Evolutionary conservation across 1,139 yeast genomes (phyloP).

Genomic region (Saccharomyces pastorianus): DNA sequence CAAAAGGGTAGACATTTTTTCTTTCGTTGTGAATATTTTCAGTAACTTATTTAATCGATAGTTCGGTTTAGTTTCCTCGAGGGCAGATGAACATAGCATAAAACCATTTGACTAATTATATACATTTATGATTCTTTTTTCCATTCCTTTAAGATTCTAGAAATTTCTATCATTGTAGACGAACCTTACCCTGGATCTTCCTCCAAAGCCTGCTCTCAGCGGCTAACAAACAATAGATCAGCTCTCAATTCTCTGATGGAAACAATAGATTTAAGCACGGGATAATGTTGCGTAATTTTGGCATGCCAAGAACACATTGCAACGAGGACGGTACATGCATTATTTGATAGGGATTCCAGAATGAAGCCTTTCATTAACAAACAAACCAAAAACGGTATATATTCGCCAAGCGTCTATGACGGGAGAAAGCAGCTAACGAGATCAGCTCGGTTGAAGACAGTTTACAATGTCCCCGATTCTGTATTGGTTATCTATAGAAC

Average conservation of each 20-base stretch:
- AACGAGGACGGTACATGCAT: no score
- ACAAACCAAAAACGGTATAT: no score
- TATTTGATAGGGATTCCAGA: no score
- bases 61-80: not conserved
- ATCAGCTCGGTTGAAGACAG: no score
- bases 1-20: conserved; percentile 46
- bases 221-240: not conserved
- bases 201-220: not conserved
- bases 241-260: no score
- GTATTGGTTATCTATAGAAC: no score
- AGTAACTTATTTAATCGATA: not conserved
- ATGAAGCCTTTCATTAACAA: no score
- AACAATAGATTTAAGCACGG: not conserved
- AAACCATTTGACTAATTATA: conserved; percentile 1
- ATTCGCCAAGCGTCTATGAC: no score
- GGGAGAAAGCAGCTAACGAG: no score
- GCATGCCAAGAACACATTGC: no score
- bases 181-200: not conserved
- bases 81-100: not conserved
- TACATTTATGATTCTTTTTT: not conserved
- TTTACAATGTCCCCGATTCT: no score
- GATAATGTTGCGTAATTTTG: no score
- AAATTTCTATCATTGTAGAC: conserved; percentile 9
- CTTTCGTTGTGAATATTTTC: not conserved
- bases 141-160: conserved; percentile 8